phyloP scores from a whole-genome alignment of 305 asterid genomes.

The Coffea humblotiana region DNA sequence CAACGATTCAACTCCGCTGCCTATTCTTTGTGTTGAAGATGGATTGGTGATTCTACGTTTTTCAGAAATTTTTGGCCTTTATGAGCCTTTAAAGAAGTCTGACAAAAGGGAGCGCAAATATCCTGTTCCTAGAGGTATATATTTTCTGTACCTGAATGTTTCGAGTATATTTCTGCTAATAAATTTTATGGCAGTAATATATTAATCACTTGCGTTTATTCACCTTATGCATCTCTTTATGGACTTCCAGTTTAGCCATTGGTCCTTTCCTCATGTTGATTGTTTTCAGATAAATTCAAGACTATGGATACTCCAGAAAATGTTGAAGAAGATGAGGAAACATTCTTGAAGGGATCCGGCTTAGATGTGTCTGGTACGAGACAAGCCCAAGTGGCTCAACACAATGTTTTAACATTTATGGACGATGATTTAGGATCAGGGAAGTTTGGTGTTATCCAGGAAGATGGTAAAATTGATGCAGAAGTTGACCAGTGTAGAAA shows the following conservation, averaged over 20 bases:
- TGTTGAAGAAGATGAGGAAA: constrained; percentile 95
- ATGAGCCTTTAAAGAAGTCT: constrained; percentile 60
- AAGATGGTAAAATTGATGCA: constrained; percentile 32
- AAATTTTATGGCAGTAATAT: not conserved
- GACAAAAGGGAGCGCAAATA: constrained; percentile 66
- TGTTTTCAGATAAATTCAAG: constrained; percentile 65
- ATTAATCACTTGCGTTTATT: not conserved
- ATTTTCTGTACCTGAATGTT: constrained; percentile 14
- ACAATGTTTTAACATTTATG: constrained; percentile 29
- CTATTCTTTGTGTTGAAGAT: constrained; percentile 86
- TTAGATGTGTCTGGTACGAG: constrained; percentile 59
- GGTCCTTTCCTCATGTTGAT: constrained; percentile 11
- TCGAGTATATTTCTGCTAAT: not conserved
- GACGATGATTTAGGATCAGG: constrained; percentile 45
- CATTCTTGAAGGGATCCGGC: constrained; percentile 66
- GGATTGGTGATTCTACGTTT: constrained; percentile 79
- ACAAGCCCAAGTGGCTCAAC: constrained; percentile 37
- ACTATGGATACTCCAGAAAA: constrained; percentile 52
- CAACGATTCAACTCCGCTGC: constrained; percentile 68
- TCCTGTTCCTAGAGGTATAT: constrained; percentile 70
- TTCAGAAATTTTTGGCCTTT: constrained; percentile 92
- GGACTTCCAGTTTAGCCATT: not conserved
- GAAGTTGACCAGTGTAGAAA: constrained; percentile 38
- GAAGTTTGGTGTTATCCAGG: constrained; percentile 37
- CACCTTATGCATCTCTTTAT: not conserved